Evolutionary conservation across 1,284 basidiomycete species (phyloP).

Genomic region (Hypsizygus ulmarius): DNA sequence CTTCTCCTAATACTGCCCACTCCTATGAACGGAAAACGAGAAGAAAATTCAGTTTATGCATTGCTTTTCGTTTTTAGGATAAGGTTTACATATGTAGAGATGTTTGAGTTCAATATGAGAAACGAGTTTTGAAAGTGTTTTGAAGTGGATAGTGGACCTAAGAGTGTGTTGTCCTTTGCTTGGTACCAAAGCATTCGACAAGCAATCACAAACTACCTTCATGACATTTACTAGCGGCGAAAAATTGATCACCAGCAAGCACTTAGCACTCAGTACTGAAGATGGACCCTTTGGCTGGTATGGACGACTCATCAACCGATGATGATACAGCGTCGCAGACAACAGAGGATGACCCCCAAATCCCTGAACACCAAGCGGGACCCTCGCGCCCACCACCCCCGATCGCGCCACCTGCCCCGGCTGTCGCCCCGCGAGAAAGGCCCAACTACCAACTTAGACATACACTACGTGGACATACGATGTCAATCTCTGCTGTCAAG

Average conservation of each 20-base stretch:
- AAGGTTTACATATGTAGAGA: too few species aligned
- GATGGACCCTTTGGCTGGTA: constrained; percentile 41
- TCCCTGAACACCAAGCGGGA: constrained; percentile 55
- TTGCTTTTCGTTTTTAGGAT: too few species aligned
- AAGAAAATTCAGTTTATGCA: too few species aligned
- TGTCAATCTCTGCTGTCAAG: constrained; percentile 78
- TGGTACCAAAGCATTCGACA: constrained; percentile 13
- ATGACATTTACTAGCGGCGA: constrained; percentile 4
- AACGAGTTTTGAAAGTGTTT: too few species aligned
- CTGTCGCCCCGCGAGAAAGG: constrained; percentile 41
- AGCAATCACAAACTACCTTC: constrained; percentile 14
- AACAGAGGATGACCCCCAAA: constrained; percentile 77
- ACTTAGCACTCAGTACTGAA: constrained; percentile 1
- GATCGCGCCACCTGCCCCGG: constrained; percentile 30
- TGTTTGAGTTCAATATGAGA: too few species aligned
- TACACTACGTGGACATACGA: constrained; percentile 67
- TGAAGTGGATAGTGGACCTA: too few species aligned
- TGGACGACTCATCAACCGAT: constrained; percentile 72
- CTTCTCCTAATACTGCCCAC: too few species aligned
- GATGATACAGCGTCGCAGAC: constrained; percentile 78
- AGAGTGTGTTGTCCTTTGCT: constrained; percentile 17
- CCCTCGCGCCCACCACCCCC: constrained; percentile 32
- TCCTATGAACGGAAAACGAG: too few species aligned
- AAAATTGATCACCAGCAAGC: constrained; percentile 16
- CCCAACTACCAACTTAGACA: constrained; percentile 72